Evolutionary conservation across 192 early-diverging fungal genomes (phyloP), one percentile per base, ranked within the genome.

Genomic region (Backusella tuberculispora): DNA sequence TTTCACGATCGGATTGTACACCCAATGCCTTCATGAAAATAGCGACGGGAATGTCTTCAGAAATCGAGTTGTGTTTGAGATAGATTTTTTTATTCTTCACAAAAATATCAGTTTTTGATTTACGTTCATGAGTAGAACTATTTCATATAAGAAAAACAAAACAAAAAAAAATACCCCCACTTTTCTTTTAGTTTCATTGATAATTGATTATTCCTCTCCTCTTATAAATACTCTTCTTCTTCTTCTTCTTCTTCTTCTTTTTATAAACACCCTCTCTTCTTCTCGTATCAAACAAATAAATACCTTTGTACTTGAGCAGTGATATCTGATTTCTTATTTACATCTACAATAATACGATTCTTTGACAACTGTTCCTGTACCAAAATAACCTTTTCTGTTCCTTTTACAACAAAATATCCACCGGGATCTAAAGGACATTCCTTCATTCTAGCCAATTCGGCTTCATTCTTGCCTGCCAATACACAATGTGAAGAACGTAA

Each of bases 361-460:
- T 99, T 99, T 24, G 95, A 96, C 82, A 99, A 87, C 76, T 99
- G 97, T 87, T 99, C 97, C 82, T 99, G 97, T 43, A 99, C 96
- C 63, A 99, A 77, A 86, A 98, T 96, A 5, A 99, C 96, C 84
- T 98, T 99, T 79, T 99, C 97, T 1, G 92, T 92, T 26, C 97
- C 97, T 34, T 95, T 92, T 73, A 98, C 94, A 44, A 99, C 89
- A 88, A 99, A 99, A 81, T 99, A 99, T 38, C 97, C 97, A 47
- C 91, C 97, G 4, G 97, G 97, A 84, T 99, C 97, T 66, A 99
- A 76, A 10, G 97, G 97, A 71, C 97, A 99, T 80, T 99, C 97
- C 47, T 88, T 90, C 89, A 96, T 89, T 46, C 87, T 85, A 17
- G 93, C 95, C 84, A 98, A 85, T 56, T 97, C 95, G 21, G 88